Base-by-base conservation (phyloP, 2,329 filamentous ascomycete genomes). In the Stemphylium lycopersici region DNA sequence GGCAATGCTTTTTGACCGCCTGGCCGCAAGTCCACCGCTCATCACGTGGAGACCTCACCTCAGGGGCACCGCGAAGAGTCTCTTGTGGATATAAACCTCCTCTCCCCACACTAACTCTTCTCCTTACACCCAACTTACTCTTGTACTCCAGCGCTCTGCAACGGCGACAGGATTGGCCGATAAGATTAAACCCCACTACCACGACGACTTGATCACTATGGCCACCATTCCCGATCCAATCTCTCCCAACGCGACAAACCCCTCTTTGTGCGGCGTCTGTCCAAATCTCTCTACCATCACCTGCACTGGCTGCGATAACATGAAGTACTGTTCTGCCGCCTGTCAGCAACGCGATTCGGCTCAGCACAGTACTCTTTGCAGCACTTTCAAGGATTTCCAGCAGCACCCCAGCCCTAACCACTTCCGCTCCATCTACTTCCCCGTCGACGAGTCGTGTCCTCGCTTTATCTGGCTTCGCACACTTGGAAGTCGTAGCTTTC, bases 391-490 rank as follows among this genome's bases (percentile, higher is more conserved):
- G 34, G 18, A 51, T n/a, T 51, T 39, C 1, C 34, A 51, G 10
- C 12, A 12, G 18, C 33, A 26, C 5, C 26, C 34, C 11, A 51
- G 48, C 29, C 33, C 43, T 1, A 15, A 34, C 7, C 48, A 51
- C 13, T 51, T 18, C 13, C 20, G 34, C 36, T n/a, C 20, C 8
- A 46, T 52, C 2, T 40, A 40, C 4, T 47, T 41, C 8, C 36
- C 16, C 3, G 15, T 13, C 7, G 8, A 31, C 6, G 36, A 47
- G 13, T 5, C 3, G 4, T 5, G 37, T 1, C 29, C 48, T n/a
- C 34, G 41, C 12, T 52, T 52, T n/a, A 47, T 52, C 29, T 52
- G 29, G 48, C 42, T 40, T 0, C 41, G 24, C 20, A 34, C 47
- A 6, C 12, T n/a, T 1, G 34, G 48, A 8, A 5, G 6, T 0